These are phyloP conservation scores for Solanum appendiculatum DNA, from an alignment of 257 asterid species.

Conservation along the genomic window DNA sequence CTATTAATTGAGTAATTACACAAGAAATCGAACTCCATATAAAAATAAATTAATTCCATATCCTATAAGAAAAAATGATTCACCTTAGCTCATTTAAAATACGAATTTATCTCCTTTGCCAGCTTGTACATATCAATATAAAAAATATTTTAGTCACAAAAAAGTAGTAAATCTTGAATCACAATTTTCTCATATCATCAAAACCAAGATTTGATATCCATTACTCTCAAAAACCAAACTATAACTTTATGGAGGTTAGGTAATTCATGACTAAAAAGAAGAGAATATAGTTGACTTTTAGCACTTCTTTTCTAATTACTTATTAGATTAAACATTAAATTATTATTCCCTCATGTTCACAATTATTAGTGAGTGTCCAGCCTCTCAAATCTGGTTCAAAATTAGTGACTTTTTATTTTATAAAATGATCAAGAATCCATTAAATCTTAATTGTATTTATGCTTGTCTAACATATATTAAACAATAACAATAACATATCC, in stretches of 20 bases:
- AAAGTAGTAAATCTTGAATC: slow-evolving; percentile 3
- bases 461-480: background rate
- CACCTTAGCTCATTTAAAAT: slow-evolving; percentile 21
- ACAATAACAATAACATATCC: background rate
- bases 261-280: background rate
- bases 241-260: background rate
- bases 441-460: background rate
- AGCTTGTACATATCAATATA: background rate
- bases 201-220: background rate
- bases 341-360: background rate
- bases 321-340: background rate
- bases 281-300: slow-evolving; percentile 13
- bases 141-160: background rate
- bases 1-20: background rate
- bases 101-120: slow-evolving; percentile 5
- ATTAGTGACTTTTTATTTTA: background rate
- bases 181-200: slow-evolving; percentile 5
- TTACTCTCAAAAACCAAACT: background rate
- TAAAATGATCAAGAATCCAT: background rate
- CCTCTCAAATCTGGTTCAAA: background rate
- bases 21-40: background rate
- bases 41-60: background rate
- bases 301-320: background rate
- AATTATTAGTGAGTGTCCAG: background rate
- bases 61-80: slow-evolving; percentile 4